These are phyloP conservation scores for Trichothecium sympodiale DNA, from an alignment of 2,329 filamentous ascomycete species.

Conservation along the genomic window DNA sequence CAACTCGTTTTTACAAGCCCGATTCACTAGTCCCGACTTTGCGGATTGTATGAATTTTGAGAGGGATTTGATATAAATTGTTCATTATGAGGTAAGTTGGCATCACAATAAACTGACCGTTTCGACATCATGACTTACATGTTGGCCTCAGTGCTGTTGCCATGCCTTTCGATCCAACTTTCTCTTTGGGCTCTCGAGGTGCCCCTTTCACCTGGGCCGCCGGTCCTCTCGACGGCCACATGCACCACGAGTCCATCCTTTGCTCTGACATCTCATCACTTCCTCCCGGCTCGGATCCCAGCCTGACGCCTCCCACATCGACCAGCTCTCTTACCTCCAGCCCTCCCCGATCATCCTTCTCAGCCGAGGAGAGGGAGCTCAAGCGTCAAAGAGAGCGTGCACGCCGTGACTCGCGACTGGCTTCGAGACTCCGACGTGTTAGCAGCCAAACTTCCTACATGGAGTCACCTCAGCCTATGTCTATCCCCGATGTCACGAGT, in stretches of 20 bases:
- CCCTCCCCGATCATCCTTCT: conserved; percentile 42
- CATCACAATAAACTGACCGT: no score
- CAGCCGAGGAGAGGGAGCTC: conserved; percentile 49
- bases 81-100: conserved; percentile 24
- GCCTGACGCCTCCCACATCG: conserved; percentile 36
- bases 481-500: conserved; percentile 26
- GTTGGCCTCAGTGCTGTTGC: conserved; percentile 33
- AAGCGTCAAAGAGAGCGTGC: conserved; percentile 50
- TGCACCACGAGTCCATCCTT: conserved; percentile 11
- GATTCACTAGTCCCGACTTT: neutral
- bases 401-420: conserved; percentile 46
- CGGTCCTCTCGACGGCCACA: conserved; percentile 23
- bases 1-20: conserved; percentile 1
- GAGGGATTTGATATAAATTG: conserved; percentile 3
- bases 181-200: conserved; percentile 36
- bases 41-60: neutral
- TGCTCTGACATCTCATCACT: conserved; percentile 35
- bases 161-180: conserved; percentile 38
- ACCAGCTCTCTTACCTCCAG: conserved; percentile 46
- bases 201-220: conserved; percentile 38
- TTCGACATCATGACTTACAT: conserved; percentile 3
- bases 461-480: conserved; percentile 22
- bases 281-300: conserved; percentile 34
- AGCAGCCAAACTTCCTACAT: conserved; percentile 32
- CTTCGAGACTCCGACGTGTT: conserved; percentile 36